These are phyloP conservation scores for Wickerhamiella siamensis DNA, from an alignment of 805 yeast species.

Conservation along the genomic window DNA sequence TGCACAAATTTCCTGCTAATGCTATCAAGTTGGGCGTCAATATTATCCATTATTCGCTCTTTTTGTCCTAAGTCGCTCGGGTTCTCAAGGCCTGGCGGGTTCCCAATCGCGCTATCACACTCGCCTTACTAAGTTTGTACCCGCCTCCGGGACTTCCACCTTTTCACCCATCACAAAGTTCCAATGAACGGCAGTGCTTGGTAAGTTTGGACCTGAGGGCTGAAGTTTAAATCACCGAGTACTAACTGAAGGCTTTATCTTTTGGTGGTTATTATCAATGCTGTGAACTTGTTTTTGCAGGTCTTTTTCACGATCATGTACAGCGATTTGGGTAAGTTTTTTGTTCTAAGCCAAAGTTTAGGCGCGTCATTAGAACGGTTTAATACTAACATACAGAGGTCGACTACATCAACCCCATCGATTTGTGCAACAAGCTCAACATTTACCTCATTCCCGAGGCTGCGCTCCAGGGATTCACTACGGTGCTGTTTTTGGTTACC, in stretches of 20 bases:
- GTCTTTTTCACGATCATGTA: slow-evolving; percentile 92
- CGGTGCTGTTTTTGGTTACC: slow-evolving; percentile 58
- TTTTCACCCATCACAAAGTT: too few relatives aligned
- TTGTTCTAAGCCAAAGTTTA: too few relatives aligned
- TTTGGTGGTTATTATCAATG: slow-evolving; percentile 65
- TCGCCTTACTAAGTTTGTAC: too few relatives aligned
- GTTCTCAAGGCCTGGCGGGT: too few relatives aligned
- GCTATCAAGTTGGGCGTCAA: neutral
- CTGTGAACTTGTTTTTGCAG: slow-evolving; percentile 76
- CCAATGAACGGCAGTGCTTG: slow-evolving; percentile 6
- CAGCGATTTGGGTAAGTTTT: slow-evolving; percentile 62
- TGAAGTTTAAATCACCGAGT: neutral
- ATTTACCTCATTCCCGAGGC: slow-evolving; percentile 81
- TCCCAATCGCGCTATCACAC: too few relatives aligned
- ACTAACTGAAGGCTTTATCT: slow-evolving; percentile 22
- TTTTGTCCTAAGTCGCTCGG: too few relatives aligned
- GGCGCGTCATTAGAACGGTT: too few relatives aligned
- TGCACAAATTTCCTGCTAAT: slow-evolving; percentile 17
- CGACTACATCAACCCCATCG: slow-evolving; percentile 93
- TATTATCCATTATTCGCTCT: neutral
- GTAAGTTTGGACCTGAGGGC: slow-evolving; percentile 1
- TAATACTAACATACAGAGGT: slow-evolving; percentile 13
- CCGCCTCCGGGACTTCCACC: too few relatives aligned
- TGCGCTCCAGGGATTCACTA: slow-evolving; percentile 49
- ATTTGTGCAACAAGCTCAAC: slow-evolving; percentile 84